A percentile compares a stretch with the other conserved stretches of the same genome.
Conservation (phyloP, 805 yeast species). For the Candida suzukii region DNA sequence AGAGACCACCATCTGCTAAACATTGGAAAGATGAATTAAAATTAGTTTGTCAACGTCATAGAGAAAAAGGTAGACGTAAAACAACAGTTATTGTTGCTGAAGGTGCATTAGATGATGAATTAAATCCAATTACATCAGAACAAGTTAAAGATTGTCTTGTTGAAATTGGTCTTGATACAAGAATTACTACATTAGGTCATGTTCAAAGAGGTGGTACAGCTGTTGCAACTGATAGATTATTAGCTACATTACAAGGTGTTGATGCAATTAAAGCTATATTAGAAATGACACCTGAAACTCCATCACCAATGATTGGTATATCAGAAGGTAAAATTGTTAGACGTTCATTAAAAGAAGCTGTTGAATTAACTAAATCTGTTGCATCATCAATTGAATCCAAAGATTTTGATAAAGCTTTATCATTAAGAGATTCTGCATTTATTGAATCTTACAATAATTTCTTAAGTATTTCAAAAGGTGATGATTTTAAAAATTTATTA, state of each 20-base stretch:
- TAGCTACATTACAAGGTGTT: constrained; percentile 77
- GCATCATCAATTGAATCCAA: constrained; percentile 61
- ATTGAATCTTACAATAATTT: constrained; percentile 57
- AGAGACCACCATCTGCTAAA: constrained; percentile 57
- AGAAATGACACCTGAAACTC: constrained; percentile 61
- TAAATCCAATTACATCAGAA: constrained; percentile 58
- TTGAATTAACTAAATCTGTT: constrained; percentile 60
- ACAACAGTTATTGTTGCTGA: constrained; percentile 79
- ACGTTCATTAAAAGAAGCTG: constrained; percentile 67
- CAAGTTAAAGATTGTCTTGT: constrained; percentile 63
- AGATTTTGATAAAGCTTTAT: constrained; percentile 65
- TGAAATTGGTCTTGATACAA: constrained; percentile 64
- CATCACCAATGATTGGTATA: constrained; percentile 73
- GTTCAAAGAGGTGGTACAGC: constrained; percentile 84
- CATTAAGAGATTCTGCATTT: constrained; percentile 64
- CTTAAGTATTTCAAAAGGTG: constrained; percentile 60
- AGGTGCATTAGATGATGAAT: constrained; percentile 69
- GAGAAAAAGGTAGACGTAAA: constrained; percentile 67
- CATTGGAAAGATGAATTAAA: constrained; percentile 67
- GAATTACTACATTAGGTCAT: constrained; percentile 73
- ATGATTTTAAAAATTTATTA: constrained; percentile 55
- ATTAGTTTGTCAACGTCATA: constrained; percentile 54
- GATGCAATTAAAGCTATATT: constrained; percentile 74
- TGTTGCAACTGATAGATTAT: constrained; percentile 62
- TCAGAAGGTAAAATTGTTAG: constrained; percentile 65